These are phyloP conservation scores for Neurospora pannonica DNA, from an alignment of 495 filamentous ascomycete species.

Conservation along the genomic window DNA sequence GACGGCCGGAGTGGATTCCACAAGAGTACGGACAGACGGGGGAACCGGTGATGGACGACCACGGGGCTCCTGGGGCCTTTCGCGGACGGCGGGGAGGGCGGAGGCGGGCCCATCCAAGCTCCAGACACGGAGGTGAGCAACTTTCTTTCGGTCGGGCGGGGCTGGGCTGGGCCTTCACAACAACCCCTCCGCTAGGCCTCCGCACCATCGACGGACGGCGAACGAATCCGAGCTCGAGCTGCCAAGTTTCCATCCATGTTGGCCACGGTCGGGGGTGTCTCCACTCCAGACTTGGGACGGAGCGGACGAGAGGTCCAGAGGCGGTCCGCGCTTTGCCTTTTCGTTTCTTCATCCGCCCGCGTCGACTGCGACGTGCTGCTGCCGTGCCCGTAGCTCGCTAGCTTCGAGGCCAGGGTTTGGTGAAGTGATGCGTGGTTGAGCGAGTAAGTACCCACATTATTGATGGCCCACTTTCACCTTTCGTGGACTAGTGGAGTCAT, in stretches of 20 bases:
- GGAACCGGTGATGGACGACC: neutral
- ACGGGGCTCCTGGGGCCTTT: neutral
- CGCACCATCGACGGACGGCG: neutral
- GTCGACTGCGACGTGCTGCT: neutral
- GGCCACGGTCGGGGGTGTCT: neutral
- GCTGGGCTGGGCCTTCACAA: neutral
- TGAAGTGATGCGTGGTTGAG: neutral
- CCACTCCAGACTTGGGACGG: neutral
- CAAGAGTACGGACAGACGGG: neutral
- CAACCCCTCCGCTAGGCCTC: neutral
- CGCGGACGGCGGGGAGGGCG: neutral
- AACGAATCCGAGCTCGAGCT: neutral
- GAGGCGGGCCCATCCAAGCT: neutral
- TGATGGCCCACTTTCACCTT: neutral
- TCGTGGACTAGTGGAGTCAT: neutral
- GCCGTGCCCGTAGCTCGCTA: neutral
- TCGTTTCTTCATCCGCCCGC: neutral
- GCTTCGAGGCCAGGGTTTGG: neutral
- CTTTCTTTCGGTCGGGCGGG: neutral
- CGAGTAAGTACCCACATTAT: neutral
- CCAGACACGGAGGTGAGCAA: neutral
- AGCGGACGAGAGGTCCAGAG: neutral
- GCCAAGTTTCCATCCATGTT: neutral
- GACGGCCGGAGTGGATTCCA: neutral
- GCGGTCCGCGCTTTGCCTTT: neutral